Evolutionary conservation across 768 basidiomycete species (phyloP), one percentile per base, ranked within the genome.

Genomic region (Lyophyllum semitale): DNA sequence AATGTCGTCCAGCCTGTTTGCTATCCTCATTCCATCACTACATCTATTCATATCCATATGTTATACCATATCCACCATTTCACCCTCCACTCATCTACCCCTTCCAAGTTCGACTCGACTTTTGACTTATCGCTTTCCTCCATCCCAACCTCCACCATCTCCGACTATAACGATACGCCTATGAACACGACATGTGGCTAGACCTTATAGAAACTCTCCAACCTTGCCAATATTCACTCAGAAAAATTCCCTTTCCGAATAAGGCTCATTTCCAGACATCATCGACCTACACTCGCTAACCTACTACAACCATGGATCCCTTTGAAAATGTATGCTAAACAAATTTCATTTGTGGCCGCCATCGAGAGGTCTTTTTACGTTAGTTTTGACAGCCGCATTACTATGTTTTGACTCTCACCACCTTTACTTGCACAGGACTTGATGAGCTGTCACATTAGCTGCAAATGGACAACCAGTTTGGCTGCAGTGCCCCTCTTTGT

Each of bases 321-420:
- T 33, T 72, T 94, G 53, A 79, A 91, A 54, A 67, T 86, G 48
- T 97, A 95, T 74, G 83, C 79, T 17, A 74, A 7, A 93, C 91
- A 30, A 93, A 80, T 58, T 74, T 94, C 80, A 12, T 93, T 96
- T 62, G 65, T 95, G 32, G 70, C 88, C 44, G 91, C 89, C n/a
- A 84, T 95, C 65, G 88, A 18, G 84, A 96, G 66, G 79, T 96
- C 38, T 95, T 97, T 71, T 71, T 81, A 62, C 84, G 94, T 93
- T 63, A 68, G 89, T 77, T 25, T 41, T 47, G 18, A 41, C 27
- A 17, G 51, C 35, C 25, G 26, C 32, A 32, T 23, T n/a, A 22
- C 22, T 22, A 30, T 27, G 33, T 22, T 25, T n/a, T 3, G 33
- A 7, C 12, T 8, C 48, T 43, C 11, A 37, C 46, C 42, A 38